These are phyloP conservation scores for Ophidiomyces ophidiicola DNA, from an alignment of 2,329 filamentous ascomycete genomes.

Conservation along the genomic window DNA sequence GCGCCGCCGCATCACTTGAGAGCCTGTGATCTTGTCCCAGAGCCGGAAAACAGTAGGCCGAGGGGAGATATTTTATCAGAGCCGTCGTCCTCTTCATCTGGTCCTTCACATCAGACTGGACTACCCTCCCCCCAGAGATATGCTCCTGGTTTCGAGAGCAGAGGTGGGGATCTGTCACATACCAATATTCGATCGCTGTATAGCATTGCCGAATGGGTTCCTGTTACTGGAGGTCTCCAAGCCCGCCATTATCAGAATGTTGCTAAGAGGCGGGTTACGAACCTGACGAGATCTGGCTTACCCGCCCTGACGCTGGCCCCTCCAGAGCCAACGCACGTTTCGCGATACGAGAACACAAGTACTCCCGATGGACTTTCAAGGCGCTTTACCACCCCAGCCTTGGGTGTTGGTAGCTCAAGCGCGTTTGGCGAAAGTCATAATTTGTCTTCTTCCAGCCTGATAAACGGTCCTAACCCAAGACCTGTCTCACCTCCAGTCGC, in stretches of 20 bases:
- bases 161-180: constrained; percentile 8
- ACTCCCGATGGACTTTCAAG: constrained; percentile 1
- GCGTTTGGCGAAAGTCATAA: constrained; percentile 8
- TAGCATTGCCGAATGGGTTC: constrained; percentile 49
- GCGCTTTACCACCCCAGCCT: constrained; percentile 4
- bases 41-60: constrained; percentile 11
- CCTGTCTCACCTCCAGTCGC: neutral
- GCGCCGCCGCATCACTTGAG: constrained; percentile 12
- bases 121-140: constrained; percentile 24
- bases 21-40: constrained; percentile 7
- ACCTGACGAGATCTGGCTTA: constrained; percentile 19
- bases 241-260: constrained; percentile 52
- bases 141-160: constrained; percentile 38
- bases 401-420: neutral
- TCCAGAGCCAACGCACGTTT: neutral
- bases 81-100: neutral
- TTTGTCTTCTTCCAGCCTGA: constrained; percentile 10
- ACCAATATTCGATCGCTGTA: constrained; percentile 38
- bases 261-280: constrained; percentile 47
- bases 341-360: constrained; percentile 3
- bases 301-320: constrained; percentile 11
- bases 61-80: constrained; percentile 10
- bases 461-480: constrained; percentile 6
- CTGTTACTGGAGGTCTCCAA: constrained; percentile 42
- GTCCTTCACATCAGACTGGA: constrained; percentile 8